Conservation (phyloP, 2,329 filamentous ascomycete genomes). For the Penicillium vulpinum region DNA sequence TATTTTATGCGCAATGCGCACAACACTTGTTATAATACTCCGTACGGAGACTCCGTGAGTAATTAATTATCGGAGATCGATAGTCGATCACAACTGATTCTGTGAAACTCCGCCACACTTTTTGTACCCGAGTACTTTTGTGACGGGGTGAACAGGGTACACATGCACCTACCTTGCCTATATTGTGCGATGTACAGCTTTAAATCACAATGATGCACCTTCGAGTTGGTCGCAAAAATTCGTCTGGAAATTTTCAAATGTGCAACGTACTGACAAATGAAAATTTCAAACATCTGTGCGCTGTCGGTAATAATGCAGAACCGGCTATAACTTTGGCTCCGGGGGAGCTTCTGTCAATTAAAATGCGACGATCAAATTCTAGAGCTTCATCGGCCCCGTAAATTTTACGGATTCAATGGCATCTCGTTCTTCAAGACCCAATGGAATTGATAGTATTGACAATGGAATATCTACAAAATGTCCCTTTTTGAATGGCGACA, state of each 20-base stretch:
- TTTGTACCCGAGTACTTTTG: background rate
- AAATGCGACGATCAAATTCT: background rate
- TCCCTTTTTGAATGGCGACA: conserved; percentile 1
- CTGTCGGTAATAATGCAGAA: background rate
- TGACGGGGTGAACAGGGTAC: background rate
- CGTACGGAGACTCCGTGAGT: too few relatives aligned
- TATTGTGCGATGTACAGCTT: background rate
- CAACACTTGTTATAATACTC: background rate
- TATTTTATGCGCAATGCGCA: background rate
- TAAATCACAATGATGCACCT: conserved; percentile 1
- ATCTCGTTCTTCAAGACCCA: background rate
- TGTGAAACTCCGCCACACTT: background rate
- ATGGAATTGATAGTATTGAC: background rate
- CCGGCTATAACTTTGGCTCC: background rate
- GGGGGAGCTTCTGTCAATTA: background rate
- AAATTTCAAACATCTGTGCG: conserved; percentile 5
- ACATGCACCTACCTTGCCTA: conserved; percentile 2
- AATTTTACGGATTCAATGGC: background rate
- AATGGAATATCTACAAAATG: background rate
- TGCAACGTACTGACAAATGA: background rate
- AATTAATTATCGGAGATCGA: background rate
- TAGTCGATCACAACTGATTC: background rate
- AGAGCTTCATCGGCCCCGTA: conserved; percentile 4
- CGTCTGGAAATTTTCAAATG: background rate
- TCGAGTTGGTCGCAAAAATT: background rate